Base-by-base conservation (phyloP, 768 basidiomycete species). In the Melanogaster broomeanus region DNA sequence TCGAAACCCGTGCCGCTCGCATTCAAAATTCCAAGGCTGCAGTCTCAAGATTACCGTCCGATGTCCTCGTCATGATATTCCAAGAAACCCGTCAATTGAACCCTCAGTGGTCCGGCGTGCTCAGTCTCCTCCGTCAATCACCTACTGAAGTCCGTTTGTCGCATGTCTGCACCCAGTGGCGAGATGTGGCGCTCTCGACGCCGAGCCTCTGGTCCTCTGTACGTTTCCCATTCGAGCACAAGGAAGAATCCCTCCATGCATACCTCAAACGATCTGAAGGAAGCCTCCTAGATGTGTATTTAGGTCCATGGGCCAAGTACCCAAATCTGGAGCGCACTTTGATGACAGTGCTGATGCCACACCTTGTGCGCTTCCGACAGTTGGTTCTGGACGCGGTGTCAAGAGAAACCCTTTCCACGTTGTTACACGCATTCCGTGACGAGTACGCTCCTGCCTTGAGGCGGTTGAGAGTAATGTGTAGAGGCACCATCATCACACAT, bases 131-230 rank as follows among this genome's bases (percentile, higher is more conserved):
- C 30, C 66, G 61, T 41, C 68, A 70, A 44, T 61, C 59, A n/a
- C 68, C 68, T 27, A 28, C 69, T 47, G 68, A 68, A 51, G 59
- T 68, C 30, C 67, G 66, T 27, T 49, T 74, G 24, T 69, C 73
- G 30, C 66, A 68, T 40, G 67, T 73, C 19, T 64, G 63, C 30
- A 60, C 54, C 33, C 65, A 63, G 35, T 72, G 73, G 73, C 66
- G 72, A 28, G 52, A 53, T 6, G 64, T 73, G 13, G 65, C 73
- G 15, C 65, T 74, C 34, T 53, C 65, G 19, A 58, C 60, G 6
- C 69, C 73, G 1, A 65, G 49, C 13, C 62, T 74, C 48, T 73
- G 70, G 73, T 69, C 69, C 16, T 61, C 59, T 15, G 64, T 72
- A 50, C 66, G 60, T 48, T 62, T 67, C 52, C 62, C 65, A 11